phyloP scores from a whole-genome alignment of 371 early-diverging fungal species.

The Cokeromyces recurvatus region DNA sequence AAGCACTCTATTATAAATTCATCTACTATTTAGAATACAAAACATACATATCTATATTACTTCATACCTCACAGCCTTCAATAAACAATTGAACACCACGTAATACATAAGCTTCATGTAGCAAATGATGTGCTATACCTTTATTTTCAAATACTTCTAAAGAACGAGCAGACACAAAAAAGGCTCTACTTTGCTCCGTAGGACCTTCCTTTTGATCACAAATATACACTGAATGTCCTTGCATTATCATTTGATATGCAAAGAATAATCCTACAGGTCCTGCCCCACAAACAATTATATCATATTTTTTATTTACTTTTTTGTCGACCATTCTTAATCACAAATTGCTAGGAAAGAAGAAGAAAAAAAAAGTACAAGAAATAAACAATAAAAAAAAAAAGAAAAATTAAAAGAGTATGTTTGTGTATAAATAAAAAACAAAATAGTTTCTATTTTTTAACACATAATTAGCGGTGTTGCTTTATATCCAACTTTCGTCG shows the following conservation, averaged over 20 bases:
- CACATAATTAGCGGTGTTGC: too few species aligned
- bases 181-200: constrained; percentile 29
- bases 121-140: constrained; percentile 15
- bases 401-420: too few species aligned
- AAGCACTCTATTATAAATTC: not conserved
- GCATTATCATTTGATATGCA: constrained; percentile 20
- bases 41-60: too few species aligned
- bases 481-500: too few species aligned
- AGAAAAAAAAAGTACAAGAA: too few species aligned
- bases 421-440: too few species aligned
- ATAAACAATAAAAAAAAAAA: too few species aligned
- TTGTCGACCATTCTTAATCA: too few species aligned
- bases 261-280: constrained; percentile 35
- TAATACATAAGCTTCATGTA: constrained; percentile 10
- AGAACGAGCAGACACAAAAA: constrained; percentile 24
- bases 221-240: constrained; percentile 27
- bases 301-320: not conserved
- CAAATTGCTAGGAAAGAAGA: too few species aligned
- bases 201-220: constrained; percentile 23
- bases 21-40: not conserved
- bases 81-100: constrained; percentile 16
- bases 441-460: too few species aligned
- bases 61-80: constrained; percentile 9
- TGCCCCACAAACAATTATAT: constrained; percentile 30
- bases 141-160: constrained; percentile 23